Evolutionary conservation across 148 eudicot species (phyloP), one percentile per base, ranked within the genome.

Genomic region (Camellia japonica): DNA sequence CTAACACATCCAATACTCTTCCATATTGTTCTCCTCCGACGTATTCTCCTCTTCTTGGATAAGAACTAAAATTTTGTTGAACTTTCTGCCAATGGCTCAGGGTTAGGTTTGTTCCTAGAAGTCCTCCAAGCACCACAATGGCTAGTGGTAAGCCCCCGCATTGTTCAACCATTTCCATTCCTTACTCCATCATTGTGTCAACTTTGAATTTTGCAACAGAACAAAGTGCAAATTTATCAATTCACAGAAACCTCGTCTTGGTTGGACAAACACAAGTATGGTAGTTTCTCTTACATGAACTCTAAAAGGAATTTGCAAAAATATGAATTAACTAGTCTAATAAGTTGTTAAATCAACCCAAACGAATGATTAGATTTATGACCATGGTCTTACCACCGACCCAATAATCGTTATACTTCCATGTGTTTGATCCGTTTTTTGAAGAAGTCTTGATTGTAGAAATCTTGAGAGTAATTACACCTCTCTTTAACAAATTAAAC

Each of bases 141-240:
- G 89, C 88, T 9, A 88, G 68, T 43, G 90, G 92, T 51, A 90
- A 71, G 7, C 90, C 90, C 67, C 86, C 81, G 70, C 90, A 90
- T 2, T 55, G 81, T 68, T 72, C 71, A 18, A 84, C 74, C 86
- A 89, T 85, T 44, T 62, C 76, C 75, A 77, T 87, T 63, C 82
- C 90, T 76, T 82, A 76, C 67, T 79, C 70, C 83, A 84, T 83
- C 69, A 74, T 14, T 47, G 16, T 3, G 23, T 77, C 41, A 52
- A 54, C 19, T 43, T 30, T 41, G 13, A 9, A 30, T 14, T 43
- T 65, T 20, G 56, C 59, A 55, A 49, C 4, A 9, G 5, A 6
- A 64, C 38, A 64, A 5, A 47, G 11, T 8, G 14, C 14, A 55
- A 7, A 12, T 55, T 55, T 11, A 55, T 55, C 7, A 4, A 47